These are phyloP conservation scores for Calocybe gangraenosa DNA, from an alignment of 768 basidiomycete species.

Conservation along the genomic window DNA sequence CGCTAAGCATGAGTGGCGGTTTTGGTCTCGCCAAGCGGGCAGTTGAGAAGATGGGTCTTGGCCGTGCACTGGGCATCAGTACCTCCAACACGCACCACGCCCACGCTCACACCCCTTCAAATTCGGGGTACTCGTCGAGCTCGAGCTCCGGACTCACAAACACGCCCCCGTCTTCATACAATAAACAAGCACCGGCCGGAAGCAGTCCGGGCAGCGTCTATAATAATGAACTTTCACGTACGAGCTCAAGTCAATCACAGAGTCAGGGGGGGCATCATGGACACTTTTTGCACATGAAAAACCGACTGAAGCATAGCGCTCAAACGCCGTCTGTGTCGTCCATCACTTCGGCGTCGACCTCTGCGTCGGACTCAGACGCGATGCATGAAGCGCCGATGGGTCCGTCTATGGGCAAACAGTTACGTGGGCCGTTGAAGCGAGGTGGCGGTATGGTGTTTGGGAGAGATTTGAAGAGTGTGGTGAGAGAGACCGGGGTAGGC, in stretches of 20 bases:
- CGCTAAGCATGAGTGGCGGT: constrained; percentile 67
- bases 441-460: constrained; percentile 59
- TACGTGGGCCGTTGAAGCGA: constrained; percentile 50
- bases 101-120: constrained; percentile 7
- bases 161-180: constrained; percentile 34
- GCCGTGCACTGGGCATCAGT: constrained; percentile 48
- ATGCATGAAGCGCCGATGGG: constrained; percentile 38
- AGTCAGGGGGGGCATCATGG: background rate
- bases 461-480: constrained; percentile 49
- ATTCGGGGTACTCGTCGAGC: constrained; percentile 38
- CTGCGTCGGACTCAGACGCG: constrained; percentile 21
- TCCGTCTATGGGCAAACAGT: constrained; percentile 48
- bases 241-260: constrained; percentile 16
- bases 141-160: constrained; percentile 17
- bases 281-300: constrained; percentile 18
- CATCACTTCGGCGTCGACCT: constrained; percentile 29
- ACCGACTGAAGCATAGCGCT: constrained; percentile 48
- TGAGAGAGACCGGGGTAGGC: constrained; percentile 51
- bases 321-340: constrained; percentile 58
- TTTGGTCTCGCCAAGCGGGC: constrained; percentile 73
- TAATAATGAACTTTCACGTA: constrained; percentile 10
- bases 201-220: background rate
- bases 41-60: constrained; percentile 64
- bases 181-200: constrained; percentile 7
- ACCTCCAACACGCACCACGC: constrained; percentile 31